These are phyloP conservation scores for Neonectria ditissima DNA, from an alignment of 2,329 filamentous ascomycete genomes.

Conservation along the genomic window DNA sequence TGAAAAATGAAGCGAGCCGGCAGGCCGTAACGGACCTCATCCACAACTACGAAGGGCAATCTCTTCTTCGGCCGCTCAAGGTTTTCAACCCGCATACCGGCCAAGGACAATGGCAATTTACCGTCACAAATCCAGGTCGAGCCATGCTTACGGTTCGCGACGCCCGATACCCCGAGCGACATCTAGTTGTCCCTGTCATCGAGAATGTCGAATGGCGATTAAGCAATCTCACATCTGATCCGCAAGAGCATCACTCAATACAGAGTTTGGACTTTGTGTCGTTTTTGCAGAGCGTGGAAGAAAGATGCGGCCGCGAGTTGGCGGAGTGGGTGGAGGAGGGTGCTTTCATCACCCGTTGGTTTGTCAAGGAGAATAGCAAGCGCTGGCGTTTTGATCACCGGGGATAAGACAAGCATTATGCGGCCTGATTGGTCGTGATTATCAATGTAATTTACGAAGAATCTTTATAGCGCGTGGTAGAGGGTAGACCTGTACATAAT, in stretches of 20 bases:
- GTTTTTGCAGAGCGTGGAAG: constrained; percentile 42
- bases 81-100: constrained; percentile 27
- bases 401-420: neutral
- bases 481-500: no score
- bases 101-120: constrained; percentile 50
- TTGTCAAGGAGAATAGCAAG: constrained; percentile 51
- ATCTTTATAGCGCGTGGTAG: no score
- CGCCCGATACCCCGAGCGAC: constrained; percentile 45
- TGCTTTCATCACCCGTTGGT: constrained; percentile 49
- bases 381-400: constrained; percentile 46
- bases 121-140: constrained; percentile 49
- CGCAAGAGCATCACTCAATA: constrained; percentile 42
- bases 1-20: constrained; percentile 33
- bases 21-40: constrained; percentile 41
- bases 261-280: constrained; percentile 43
- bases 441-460: neutral
- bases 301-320: constrained; percentile 41
- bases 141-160: constrained; percentile 51
- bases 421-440: neutral
- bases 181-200: constrained; percentile 48
- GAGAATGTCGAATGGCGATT: constrained; percentile 50
- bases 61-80: constrained; percentile 43
- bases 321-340: constrained; percentile 50
- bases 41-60: constrained; percentile 50
- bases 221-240: constrained; percentile 43